Evolutionary conservation across 1,139 yeast species (phyloP).

Genomic region (Spathaspora sp.): DNA sequence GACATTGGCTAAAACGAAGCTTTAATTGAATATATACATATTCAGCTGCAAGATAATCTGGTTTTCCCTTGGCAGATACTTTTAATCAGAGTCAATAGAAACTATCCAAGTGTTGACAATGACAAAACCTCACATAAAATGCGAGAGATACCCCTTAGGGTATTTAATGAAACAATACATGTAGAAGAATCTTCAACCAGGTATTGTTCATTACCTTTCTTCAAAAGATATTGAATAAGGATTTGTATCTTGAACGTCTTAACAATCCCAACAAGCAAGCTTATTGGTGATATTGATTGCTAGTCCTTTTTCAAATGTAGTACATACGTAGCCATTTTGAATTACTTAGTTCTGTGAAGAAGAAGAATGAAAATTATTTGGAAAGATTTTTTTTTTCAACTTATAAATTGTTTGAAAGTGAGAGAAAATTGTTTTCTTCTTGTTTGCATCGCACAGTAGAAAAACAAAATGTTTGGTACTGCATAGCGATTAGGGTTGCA

Average conservation of each 20-base stretch:
- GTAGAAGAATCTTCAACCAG: slow-evolving; percentile 6
- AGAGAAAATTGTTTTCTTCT: not conserved
- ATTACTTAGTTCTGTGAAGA: slow-evolving; percentile 12
- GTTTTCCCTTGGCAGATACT: slow-evolving; percentile 38
- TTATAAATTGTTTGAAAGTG: not conserved
- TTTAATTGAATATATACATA: slow-evolving; percentile 21
- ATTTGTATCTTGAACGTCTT: slow-evolving; percentile 3
- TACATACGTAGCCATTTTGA: slow-evolving; percentile 21
- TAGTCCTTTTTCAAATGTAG: slow-evolving; percentile 1
- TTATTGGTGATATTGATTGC: slow-evolving; percentile 4
- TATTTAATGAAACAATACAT: slow-evolving; percentile 11
- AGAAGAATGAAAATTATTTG: not conserved
- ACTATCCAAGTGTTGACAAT: slow-evolving; percentile 15
- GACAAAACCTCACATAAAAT: slow-evolving; percentile 24
- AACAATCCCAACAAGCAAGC: slow-evolving; percentile 6
- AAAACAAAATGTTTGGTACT: not conserved
- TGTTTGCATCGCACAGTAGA: not conserved
- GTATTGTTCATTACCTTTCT: slow-evolving; percentile 11
- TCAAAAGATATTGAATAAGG: slow-evolving; percentile 1
- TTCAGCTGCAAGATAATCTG: slow-evolving; percentile 47
- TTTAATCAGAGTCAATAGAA: slow-evolving; percentile 24
- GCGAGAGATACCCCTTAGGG: slow-evolving; percentile 12
- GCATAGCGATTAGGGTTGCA: not conserved
- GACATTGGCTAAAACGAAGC: slow-evolving; percentile 44
- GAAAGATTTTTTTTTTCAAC: not conserved